Evolutionary conservation across 768 basidiomycete genomes (phyloP).

Genomic region (Trametes meyenii): DNA sequence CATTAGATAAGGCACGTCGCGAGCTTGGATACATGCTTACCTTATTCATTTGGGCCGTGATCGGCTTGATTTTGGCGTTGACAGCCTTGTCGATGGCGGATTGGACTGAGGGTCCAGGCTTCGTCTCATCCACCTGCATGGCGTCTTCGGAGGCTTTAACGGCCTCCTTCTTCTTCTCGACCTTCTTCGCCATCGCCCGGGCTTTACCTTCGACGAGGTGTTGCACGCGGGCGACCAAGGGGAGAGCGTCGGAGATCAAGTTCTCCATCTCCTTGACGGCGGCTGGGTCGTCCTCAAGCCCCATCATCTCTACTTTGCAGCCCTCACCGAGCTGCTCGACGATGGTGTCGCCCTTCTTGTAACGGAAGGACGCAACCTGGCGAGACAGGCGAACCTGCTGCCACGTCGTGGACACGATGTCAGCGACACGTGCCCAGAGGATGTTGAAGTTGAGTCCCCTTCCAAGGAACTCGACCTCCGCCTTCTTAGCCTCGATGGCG

Average conservation of each 20-base stretch:
- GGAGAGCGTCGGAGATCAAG: background rate
- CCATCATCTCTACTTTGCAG: too few species aligned
- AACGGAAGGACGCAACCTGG: too few species aligned
- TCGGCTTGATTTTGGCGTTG: background rate
- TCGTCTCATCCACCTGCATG: background rate
- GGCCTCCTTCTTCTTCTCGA: constrained; percentile 3
- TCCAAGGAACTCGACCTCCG: too few species aligned
- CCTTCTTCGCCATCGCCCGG: background rate
- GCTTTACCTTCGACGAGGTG: background rate
- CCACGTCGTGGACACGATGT: too few species aligned
- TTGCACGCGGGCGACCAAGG: background rate
- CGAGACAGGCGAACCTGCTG: too few species aligned
- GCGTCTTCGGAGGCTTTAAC: background rate
- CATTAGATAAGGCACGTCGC: background rate
- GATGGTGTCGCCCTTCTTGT: too few species aligned
- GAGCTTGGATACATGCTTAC: background rate
- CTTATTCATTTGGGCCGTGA: background rate
- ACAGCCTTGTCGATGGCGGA: constrained; percentile 10
- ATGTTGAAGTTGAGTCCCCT: too few species aligned
- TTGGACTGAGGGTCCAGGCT: background rate
- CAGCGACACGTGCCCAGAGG: too few species aligned
- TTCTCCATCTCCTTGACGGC: background rate
- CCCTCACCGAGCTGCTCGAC: too few species aligned
- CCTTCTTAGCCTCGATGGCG: too few species aligned
- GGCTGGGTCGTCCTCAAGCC: too few species aligned